Percentiles rank a stretch among this genome's conserved stretches.
phyloP scores from a whole-genome alignment of 164 flowering plant species.

The Pachysandra terminalis region DNA sequence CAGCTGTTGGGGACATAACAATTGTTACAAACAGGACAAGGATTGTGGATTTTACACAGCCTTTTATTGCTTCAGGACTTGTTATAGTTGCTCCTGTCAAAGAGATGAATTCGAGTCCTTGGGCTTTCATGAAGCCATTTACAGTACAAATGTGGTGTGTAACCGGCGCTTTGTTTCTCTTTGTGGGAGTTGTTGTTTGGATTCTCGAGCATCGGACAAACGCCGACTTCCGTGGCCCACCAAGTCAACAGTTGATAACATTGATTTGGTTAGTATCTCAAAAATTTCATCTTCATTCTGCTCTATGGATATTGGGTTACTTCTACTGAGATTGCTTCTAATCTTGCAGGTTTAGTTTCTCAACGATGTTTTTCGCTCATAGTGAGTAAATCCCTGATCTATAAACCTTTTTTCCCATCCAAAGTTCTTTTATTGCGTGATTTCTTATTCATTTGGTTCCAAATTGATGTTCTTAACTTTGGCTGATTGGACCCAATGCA shows the following conservation, averaged over 20 bases:
- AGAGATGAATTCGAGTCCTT: slow-evolving; percentile 52
- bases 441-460: not conserved
- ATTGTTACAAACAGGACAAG: slow-evolving; percentile 77
- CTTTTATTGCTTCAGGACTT: slow-evolving; percentile 83
- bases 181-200: slow-evolving; percentile 93
- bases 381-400: slow-evolving; percentile 43
- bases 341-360: slow-evolving; percentile 90
- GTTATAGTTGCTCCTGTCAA: slow-evolving; percentile 75
- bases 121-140: slow-evolving; percentile 90
- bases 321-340: slow-evolving; percentile 8
- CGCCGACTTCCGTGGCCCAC: slow-evolving; percentile 85
- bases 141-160: slow-evolving; percentile 77
- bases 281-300: not conserved
- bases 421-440: not conserved
- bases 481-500: slow-evolving; percentile 25
- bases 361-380: slow-evolving; percentile 94
- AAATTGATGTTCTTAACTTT: not conserved
- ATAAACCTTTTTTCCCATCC: not conserved
- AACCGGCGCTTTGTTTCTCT: slow-evolving; percentile 67
- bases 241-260: slow-evolving; percentile 74
- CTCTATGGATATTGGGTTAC: not conserved
- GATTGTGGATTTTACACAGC: slow-evolving; percentile 92
- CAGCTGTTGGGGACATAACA: slow-evolving; percentile 86
- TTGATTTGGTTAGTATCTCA: slow-evolving; percentile 65
- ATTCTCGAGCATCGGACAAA: slow-evolving; percentile 88